Evolutionary conservation across 331 rosid genomes (phyloP).

Genomic region (Acacia concinna): DNA sequence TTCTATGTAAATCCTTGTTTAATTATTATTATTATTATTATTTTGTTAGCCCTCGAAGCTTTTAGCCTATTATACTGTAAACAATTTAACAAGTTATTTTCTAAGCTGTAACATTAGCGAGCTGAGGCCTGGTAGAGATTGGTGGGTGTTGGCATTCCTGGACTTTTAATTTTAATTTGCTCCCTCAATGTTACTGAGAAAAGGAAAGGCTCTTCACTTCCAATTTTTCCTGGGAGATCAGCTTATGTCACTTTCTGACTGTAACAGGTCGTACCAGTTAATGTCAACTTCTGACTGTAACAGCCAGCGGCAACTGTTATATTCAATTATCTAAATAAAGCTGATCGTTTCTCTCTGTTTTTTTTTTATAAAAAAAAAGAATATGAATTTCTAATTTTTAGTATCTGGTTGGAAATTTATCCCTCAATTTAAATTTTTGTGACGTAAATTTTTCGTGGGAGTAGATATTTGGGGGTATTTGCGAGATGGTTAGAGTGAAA

Average conservation of each 20-base stretch:
- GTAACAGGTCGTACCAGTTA: background rate
- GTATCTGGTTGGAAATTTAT: background rate
- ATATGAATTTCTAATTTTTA: background rate
- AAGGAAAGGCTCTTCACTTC: background rate
- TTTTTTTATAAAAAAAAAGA: background rate
- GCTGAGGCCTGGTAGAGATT: no score
- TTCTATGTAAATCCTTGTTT: background rate
- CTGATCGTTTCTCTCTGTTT: no score
- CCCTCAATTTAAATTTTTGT: background rate
- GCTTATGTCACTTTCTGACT: background rate
- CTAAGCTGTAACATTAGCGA: background rate
- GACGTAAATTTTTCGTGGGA: background rate
- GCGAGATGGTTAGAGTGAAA: background rate
- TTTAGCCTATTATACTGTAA: no score
- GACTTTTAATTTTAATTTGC: background rate
- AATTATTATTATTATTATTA: background rate
- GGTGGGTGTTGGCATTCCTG: background rate
- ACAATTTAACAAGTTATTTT: no score
- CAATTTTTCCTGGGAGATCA: background rate
- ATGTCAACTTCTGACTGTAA: background rate
- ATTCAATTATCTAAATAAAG: slow-evolving; percentile 26
- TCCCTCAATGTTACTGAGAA: background rate
- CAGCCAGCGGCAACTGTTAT: background rate
- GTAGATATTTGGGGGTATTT: slow-evolving; percentile 29
- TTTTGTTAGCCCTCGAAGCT: background rate